Evolutionary conservation across 2,329 filamentous ascomycete genomes (phyloP).

Genomic region (Curvularia sp.): DNA sequence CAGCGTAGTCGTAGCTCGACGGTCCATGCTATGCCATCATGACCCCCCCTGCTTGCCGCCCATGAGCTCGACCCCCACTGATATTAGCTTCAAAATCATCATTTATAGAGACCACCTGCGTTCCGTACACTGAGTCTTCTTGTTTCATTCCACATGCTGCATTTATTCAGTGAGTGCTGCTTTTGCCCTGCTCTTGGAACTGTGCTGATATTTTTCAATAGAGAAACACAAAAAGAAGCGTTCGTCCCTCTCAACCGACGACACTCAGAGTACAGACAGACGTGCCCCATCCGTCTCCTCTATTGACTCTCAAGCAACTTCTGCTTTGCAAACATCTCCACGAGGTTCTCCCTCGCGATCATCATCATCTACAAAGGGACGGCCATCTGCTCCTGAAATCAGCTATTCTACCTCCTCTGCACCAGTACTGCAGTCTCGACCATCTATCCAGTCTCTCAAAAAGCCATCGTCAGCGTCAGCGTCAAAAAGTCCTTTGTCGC

Average conservation of each 20-base stretch:
- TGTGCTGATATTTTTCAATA: constrained; percentile 15
- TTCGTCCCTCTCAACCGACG: constrained; percentile 15
- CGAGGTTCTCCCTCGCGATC: constrained; percentile 8
- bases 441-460: constrained; percentile 1
- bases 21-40: constrained; percentile 15
- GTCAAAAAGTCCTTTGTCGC: constrained; percentile 4
- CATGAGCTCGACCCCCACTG: not conserved
- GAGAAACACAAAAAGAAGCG: constrained; percentile 29
- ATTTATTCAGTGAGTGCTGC: constrained; percentile 27
- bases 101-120: constrained; percentile 16
- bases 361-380: constrained; percentile 7
- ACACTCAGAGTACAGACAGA: constrained; percentile 13
- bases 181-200: not conserved
- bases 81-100: constrained; percentile 11
- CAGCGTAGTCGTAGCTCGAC: constrained; percentile 6
- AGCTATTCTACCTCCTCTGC: constrained; percentile 9
- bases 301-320: constrained; percentile 11
- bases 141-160: constrained; percentile 30
- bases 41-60: constrained; percentile 19
- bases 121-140: constrained; percentile 3
- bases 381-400: constrained; percentile 6
- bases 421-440: not conserved
- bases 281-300: constrained; percentile 17
- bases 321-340: not conserved
- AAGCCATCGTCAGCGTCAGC: not conserved